These are phyloP conservation scores for Pythium folliculosum DNA, from an alignment of 352 stramenopile species.

Conservation along the genomic window DNA sequence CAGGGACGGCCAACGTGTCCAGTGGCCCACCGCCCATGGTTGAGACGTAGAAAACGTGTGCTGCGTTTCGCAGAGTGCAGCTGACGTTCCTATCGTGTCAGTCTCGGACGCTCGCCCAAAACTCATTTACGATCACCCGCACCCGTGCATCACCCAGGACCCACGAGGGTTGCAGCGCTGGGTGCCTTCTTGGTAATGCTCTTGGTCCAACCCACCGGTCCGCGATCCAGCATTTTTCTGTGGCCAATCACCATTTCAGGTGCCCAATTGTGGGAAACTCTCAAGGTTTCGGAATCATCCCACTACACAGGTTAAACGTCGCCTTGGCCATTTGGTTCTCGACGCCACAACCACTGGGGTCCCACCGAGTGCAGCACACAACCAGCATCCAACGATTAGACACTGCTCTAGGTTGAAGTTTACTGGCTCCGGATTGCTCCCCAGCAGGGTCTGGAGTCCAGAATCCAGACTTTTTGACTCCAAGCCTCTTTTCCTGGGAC, in stretches of 20 bases:
- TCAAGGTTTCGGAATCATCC: conserved; percentile 3
- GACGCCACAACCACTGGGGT: neutral
- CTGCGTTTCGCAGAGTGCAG: no score
- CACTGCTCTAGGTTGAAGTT: conserved; percentile 11
- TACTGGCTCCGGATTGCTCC: neutral
- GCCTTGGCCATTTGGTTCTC: neutral
- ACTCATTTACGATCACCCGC: no score
- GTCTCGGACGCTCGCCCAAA: no score
- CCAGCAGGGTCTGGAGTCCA: neutral
- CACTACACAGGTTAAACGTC: neutral
- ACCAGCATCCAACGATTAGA: neutral
- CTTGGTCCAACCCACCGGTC: neutral
- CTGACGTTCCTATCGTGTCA: no score
- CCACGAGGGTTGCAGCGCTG: no score
- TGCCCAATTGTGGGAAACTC: neutral
- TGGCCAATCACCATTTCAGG: neutral
- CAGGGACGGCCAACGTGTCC: no score
- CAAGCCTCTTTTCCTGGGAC: conserved; percentile 1
- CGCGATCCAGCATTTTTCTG: neutral
- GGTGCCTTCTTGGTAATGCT: neutral
- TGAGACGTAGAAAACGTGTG: no score
- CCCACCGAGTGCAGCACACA: no score
- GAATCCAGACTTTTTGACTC: neutral
- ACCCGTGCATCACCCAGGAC: no score
- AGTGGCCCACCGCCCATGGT: no score